Evolutionary conservation across 805 yeast genomes (phyloP).

Genomic region (Candida broadrunensis): DNA sequence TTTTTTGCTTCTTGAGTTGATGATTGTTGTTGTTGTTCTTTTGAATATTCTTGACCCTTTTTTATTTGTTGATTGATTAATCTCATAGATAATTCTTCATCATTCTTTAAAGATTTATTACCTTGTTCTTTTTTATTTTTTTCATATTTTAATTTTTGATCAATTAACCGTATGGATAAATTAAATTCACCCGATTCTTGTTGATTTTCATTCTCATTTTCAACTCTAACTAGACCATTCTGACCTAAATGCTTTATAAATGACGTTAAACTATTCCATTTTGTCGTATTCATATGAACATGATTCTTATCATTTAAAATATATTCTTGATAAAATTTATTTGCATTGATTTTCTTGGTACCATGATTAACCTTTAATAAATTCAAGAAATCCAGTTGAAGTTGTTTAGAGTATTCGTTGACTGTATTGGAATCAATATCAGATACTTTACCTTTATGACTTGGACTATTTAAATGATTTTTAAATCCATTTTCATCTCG

Average conservation of each 20-base stretch:
- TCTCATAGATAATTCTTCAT: constrained; percentile 43
- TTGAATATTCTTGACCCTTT: constrained; percentile 26
- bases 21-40: background rate
- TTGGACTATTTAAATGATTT: constrained; percentile 80
- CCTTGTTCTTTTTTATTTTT: constrained; percentile 25
- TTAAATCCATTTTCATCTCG: constrained; percentile 94
- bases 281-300: constrained; percentile 87
- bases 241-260: constrained; percentile 63
- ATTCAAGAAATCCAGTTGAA: constrained; percentile 61
- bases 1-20: background rate
- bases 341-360: constrained; percentile 73
- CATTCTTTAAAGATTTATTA: constrained; percentile 30
- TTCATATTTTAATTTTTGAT: constrained; percentile 5
- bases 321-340: constrained; percentile 86
- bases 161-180: constrained; percentile 30
- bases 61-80: constrained; percentile 54
- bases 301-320: constrained; percentile 75
- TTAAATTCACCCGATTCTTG: constrained; percentile 35
- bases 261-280: constrained; percentile 66
- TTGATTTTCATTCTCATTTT: constrained; percentile 16
- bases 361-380: constrained; percentile 72
- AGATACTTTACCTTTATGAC: constrained; percentile 60
- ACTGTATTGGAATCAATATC: constrained; percentile 38
- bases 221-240: constrained; percentile 54
- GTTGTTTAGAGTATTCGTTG: constrained; percentile 56